phyloP scores from a whole-genome alignment of 2,329 filamentous ascomycete genomes.

The Hypocreales sp. region DNA sequence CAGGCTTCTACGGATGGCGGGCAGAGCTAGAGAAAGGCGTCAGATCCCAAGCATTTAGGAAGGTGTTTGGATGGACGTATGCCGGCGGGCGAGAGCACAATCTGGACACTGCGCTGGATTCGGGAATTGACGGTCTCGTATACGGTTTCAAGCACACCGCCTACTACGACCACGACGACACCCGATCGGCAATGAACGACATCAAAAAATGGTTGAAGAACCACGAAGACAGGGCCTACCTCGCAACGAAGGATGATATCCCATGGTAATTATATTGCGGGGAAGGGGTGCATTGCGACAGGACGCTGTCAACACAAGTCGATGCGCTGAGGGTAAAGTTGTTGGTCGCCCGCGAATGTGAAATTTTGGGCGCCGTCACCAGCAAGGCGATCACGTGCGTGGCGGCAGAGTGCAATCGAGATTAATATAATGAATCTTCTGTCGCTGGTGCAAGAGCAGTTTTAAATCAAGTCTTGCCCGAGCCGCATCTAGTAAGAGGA shows the following conservation, averaged over 20 bases:
- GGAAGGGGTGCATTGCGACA: too few species aligned
- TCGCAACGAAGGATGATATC: background rate
- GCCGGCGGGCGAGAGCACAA: background rate
- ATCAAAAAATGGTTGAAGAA: slow-evolving; percentile 7
- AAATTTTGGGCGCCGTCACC: too few species aligned
- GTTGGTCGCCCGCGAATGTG: too few species aligned
- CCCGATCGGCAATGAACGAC: background rate
- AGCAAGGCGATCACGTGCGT: too few species aligned
- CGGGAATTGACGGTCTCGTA: slow-evolving; percentile 1
- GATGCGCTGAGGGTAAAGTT: too few species aligned
- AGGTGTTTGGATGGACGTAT: background rate
- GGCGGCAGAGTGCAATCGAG: too few species aligned
- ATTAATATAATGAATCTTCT: too few species aligned
- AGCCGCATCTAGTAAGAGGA: too few species aligned
- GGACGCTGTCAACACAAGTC: too few species aligned
- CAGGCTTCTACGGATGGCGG: background rate
- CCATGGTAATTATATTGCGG: background rate
- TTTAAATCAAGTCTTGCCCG: too few species aligned
- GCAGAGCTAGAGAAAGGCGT: background rate
- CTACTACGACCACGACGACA: background rate
- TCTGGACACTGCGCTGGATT: background rate
- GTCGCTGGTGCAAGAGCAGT: too few species aligned
- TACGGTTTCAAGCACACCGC: slow-evolving; percentile 1
- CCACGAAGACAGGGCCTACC: background rate
- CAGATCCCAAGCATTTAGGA: background rate